Base-by-base conservation (phyloP, 148 eudicot genomes). In the Silene latifolia region DNA sequence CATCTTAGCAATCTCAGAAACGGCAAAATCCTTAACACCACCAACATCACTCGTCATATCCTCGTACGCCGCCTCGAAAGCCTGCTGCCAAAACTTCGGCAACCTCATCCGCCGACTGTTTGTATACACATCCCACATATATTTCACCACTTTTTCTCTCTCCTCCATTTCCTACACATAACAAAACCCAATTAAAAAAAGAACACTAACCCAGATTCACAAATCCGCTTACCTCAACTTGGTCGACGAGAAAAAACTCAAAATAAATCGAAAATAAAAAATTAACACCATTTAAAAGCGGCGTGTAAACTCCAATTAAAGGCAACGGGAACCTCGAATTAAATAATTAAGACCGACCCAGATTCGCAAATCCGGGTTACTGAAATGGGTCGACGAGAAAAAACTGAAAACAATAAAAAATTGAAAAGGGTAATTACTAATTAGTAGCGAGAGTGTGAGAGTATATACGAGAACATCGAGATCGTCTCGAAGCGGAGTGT, bases 91-190 rank as follows among this genome's bases (percentile, higher is more conserved):
- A 32, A 94, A 94, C 58, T 78, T 79, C 1, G 90, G 91, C 82
- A 94, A 78, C 69, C 85, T 87, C 74, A 87, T 79, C 81, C 91
- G 71, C 0, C 81, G 82, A 73, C 86, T 84, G 57, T 88, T 89
- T 4, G 86, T 86, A 65, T 94, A 91, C 63, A 90, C 98, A 80
- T 91, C 92, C 98, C 98, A 94, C 91, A 91, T 87, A 53, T 91
- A 91, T 81, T 85, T 88, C 84, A 94, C 98, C 77, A 91, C 71
- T 74, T 91, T 91, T 83, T 94, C 93, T 67, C 95, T 87, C 80
- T 94, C 98, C 83, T 91, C 97, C 86, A 91, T 85, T 74, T 94
- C 98, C 98, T 94, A 73, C 69, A 63, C 42, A 56, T 35, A 67
- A 73, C 58, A 73, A 14, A 44, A 39, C 32, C 8, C 46, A 46